Percentiles rank a stretch among this genome's conserved stretches.
Evolutionary conservation across 345 rosid species (phyloP).

Genomic region (Jatropha curcas): DNA sequence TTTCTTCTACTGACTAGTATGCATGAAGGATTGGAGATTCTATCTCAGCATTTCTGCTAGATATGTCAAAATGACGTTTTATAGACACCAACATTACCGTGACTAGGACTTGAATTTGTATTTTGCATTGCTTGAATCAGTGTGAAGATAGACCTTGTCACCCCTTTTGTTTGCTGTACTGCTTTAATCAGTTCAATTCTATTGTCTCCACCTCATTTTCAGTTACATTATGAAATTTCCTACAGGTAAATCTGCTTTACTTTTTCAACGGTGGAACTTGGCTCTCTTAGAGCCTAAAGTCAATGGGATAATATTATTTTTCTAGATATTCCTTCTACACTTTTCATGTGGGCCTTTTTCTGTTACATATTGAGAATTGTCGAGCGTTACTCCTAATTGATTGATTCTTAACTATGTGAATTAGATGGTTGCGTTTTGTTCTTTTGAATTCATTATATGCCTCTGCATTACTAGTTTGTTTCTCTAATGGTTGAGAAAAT

Average conservation of each 20-base stretch:
- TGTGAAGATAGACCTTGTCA: background rate
- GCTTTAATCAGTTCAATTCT: background rate
- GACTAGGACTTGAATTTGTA: background rate
- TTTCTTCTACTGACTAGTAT: too few relatives aligned
- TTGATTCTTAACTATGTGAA: background rate
- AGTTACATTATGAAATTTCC: background rate
- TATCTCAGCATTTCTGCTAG: background rate
- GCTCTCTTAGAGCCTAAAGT: background rate
- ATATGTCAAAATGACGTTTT: background rate
- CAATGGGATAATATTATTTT: background rate
- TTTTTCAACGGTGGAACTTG: background rate
- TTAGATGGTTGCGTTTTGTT: background rate
- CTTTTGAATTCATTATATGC: background rate
- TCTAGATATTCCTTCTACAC: too few relatives aligned
- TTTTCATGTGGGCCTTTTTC: too few relatives aligned
- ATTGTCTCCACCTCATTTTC: background rate
- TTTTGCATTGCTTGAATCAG: background rate
- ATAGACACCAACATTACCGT: background rate
- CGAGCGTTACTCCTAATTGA: background rate
- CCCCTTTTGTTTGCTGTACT: background rate
- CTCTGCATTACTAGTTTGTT: background rate
- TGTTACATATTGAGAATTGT: background rate
- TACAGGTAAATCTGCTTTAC: background rate
- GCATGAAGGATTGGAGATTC: background rate
- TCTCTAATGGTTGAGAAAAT: constrained; percentile 9